Base-by-base conservation (phyloP, 2,329 filamentous ascomycete species). In the Aschersonia sp. region DNA sequence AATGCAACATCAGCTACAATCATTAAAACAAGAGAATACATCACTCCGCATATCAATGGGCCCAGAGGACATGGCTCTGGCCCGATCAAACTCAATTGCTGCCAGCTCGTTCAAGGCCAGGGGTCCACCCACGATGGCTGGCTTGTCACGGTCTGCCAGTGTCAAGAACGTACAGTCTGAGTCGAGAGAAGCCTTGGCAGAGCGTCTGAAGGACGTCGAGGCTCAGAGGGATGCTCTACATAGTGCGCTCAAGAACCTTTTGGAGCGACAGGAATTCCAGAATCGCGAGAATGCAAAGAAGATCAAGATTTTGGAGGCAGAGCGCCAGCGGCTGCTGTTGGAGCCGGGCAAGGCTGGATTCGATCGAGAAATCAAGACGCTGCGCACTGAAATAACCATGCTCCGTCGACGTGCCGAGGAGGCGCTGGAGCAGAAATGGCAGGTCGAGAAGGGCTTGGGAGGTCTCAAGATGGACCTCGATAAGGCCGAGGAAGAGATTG, bases 391-490 rank as follows among this genome's bases (percentile, higher is more conserved):
- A 61, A 85, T 98, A 52, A 86, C 85, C 46, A 76, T 83, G 12
- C 73, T 98, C 49, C 81, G 92, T 42, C 83, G 83, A 52, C 81
- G 92, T 47, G 90, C 90, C 32, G 90, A 98, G 57, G 90, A 97
- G 53, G 90, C 90, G 12, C 75, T 97, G 11, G 87, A 95, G 59
- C 86, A 94, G 58, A 97, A 97, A 65, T 97, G 87, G 83, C 85
- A 94, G 60, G 90, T 89, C 52, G 90, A 96, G 66, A 94, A 94
- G 66, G 87, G 87, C 14, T 70, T 97, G 2, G 76, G 79, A 46
- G 87, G 89, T 48, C 69, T 97, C 49, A 94, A 95, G 68, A 96
- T 95, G 85, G 90, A 97, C 60, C 78, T 98, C 42, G 92, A 97
- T 64, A 85, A 89, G 52, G 89, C 92, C 30, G 87, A 96, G 63